Evolutionary conservation across 2,329 filamentous ascomycete species (phyloP).

Genomic region (Trichoderma sp.): DNA sequence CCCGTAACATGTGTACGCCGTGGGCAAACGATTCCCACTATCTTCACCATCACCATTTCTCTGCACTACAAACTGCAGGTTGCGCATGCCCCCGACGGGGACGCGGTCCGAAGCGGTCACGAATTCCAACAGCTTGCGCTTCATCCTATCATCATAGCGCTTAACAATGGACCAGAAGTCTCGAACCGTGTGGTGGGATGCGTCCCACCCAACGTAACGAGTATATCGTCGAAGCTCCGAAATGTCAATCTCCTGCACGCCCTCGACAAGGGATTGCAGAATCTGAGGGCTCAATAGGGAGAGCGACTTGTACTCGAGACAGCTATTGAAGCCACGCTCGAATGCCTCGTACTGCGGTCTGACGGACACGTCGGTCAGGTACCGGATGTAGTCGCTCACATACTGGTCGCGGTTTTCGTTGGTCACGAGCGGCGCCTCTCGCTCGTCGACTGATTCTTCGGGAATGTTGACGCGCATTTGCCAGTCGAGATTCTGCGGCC

Average conservation of each 20-base stretch:
- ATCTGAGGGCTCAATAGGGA: conserved; percentile 67
- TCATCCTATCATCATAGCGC: conserved; percentile 64
- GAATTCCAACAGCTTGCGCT: conserved; percentile 80
- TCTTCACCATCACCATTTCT: conserved; percentile 65
- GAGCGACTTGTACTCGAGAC: conserved; percentile 68
- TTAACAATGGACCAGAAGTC: conserved; percentile 85
- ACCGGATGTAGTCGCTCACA: conserved; percentile 79
- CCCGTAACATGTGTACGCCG: conserved; percentile 90
- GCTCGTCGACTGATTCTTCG: not conserved
- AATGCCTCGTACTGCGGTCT: conserved; percentile 78
- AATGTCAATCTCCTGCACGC: conserved; percentile 77
- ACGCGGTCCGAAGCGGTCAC: conserved; percentile 91
- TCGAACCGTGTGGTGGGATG: conserved; percentile 64
- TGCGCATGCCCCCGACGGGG: conserved; percentile 80
- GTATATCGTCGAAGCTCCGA: conserved; percentile 66
- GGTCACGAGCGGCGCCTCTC: conserved; percentile 72
- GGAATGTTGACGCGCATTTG: conserved; percentile 25
- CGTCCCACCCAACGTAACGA: conserved; percentile 79
- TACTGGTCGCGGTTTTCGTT: conserved; percentile 75
- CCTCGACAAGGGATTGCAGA: conserved; percentile 79
- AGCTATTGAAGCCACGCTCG: conserved; percentile 72
- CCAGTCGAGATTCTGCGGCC: conserved; percentile 52
- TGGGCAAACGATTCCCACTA: conserved; percentile 64
- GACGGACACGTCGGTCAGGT: conserved; percentile 77
- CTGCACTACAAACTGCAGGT: conserved; percentile 80